Evolutionary conservation across 768 basidiomycete genomes (phyloP).

Genomic region (Pisolithus orientalis): DNA sequence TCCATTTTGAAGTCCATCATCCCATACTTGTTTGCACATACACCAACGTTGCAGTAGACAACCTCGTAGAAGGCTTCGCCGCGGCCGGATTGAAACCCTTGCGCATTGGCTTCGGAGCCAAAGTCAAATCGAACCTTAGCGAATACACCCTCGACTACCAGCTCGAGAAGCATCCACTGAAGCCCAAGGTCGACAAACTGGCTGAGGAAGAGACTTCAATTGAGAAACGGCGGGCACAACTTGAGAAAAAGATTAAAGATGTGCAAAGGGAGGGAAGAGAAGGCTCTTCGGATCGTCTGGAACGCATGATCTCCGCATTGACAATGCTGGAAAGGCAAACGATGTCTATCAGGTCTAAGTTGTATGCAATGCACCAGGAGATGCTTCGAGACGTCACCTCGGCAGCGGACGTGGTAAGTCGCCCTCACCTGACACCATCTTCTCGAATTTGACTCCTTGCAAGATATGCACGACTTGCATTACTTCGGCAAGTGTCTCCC

Average conservation of each 20-base stretch:
- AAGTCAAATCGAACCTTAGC: slow-evolving; percentile 49
- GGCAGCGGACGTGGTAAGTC: slow-evolving; percentile 67
- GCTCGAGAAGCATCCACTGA: slow-evolving; percentile 54
- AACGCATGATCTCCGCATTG: slow-evolving; percentile 23
- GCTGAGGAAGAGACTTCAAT: slow-evolving; percentile 33
- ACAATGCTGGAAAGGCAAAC: slow-evolving; percentile 25
- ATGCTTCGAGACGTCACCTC: slow-evolving; percentile 62
- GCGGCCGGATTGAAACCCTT: slow-evolving; percentile 61
- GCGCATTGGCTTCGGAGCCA: slow-evolving; percentile 63
- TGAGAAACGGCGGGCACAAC: slow-evolving; percentile 15
- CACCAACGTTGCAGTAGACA: slow-evolving; percentile 91
- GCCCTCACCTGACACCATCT: background rate
- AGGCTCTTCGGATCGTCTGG: slow-evolving; percentile 17
- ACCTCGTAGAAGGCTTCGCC: slow-evolving; percentile 73
- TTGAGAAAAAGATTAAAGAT: slow-evolving; percentile 22
- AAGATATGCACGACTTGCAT: slow-evolving; percentile 88
- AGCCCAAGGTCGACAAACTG: slow-evolving; percentile 36
- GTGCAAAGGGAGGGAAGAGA: slow-evolving; percentile 11
- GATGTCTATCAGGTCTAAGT: slow-evolving; percentile 33
- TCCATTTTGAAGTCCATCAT: slow-evolving; percentile 73
- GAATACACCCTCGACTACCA: slow-evolving; percentile 59
- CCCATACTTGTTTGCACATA: slow-evolving; percentile 91
- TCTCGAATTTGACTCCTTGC: slow-evolving; percentile 4
- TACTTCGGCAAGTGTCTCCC: slow-evolving; percentile 57
- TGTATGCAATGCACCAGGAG: slow-evolving; percentile 49